Evolutionary conservation across 768 basidiomycete genomes (phyloP).

Genomic region (Dioszegia hungarica): DNA sequence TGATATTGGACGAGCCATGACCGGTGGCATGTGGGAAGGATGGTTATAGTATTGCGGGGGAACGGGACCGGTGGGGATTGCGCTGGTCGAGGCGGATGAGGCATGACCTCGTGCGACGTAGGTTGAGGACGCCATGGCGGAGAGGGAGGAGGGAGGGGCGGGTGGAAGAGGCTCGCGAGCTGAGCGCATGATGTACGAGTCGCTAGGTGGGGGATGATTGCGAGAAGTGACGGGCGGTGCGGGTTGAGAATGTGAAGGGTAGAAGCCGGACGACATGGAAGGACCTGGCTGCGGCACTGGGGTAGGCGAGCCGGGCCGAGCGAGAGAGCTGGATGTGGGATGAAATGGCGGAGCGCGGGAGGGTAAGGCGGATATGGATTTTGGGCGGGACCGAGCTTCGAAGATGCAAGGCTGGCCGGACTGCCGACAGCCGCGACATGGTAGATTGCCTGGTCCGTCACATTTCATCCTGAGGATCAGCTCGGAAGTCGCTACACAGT

Average conservation of each 20-base stretch:
- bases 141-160: constrained; percentile 27
- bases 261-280: constrained; percentile 18
- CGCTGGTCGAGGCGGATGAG: constrained; percentile 5
- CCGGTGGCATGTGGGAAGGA: constrained; percentile 8
- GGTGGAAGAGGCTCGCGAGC: constrained; percentile 41
- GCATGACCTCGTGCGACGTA: constrained; percentile 15
- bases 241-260: constrained; percentile 34
- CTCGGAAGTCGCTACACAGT: neutral
- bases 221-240: constrained; percentile 36
- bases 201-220: constrained; percentile 9
- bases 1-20: neutral
- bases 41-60: constrained; percentile 7
- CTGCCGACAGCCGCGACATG: constrained; percentile 41
- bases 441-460: constrained; percentile 36
- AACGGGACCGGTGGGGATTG: neutral
- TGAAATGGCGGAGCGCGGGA: constrained; percentile 34
- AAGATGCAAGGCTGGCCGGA: constrained; percentile 36
- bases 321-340: neutral
- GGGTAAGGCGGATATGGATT: constrained; percentile 40
- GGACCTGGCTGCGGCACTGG: neutral
- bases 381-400: constrained; percentile 38
- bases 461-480: constrained; percentile 42
- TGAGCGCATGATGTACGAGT: constrained; percentile 24
- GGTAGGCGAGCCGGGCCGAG: constrained; percentile 26
- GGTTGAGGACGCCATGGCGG: constrained; percentile 7